Evolutionary conservation across 805 yeast species (phyloP), one percentile per base, ranked within the genome.

Genomic region (Wickerhamiella parazyma): DNA sequence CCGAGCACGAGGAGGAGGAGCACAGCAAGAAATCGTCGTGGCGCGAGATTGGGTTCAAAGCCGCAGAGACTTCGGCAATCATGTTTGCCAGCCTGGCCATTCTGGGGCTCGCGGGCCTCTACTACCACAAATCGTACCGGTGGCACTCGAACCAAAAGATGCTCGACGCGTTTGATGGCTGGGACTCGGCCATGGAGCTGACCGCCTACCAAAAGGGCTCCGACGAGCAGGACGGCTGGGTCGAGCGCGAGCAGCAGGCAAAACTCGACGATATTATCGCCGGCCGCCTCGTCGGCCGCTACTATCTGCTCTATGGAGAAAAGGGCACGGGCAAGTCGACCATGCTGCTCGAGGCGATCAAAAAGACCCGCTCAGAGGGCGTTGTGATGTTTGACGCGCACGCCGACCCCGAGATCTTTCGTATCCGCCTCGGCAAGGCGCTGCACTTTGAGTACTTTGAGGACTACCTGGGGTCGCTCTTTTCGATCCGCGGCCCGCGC

Each of bases 291-390:
- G 61, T 60, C 5, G 93, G 94, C 0, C 59, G 89, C 14, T 83
- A 82, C 60, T 78, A 74, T 54, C 62, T 83, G 38, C 55, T 83
- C 9, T 71, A 83, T 33, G 94, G 94, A 24, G 94, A 82, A 57
- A 82, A 83, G 56, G 94, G 94, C 1, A 82, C 91, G 0, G 94
- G 94, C 2, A 82, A 82, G 56, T 77, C 86, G 0, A 77, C 89
- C 0, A 69, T 84, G 65, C 67, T 83, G 12, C 60, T 80, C 52
- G 85, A 82, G 50, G 71, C 85, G 2, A 73, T 83, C 67, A 70
- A 75, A 46, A 72, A 76, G 50, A 74, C 73, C 2, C 63, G 69
- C 31, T 84, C 87, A 0, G 59, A 62, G 41, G 73, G 78, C 52
- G 82, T 84, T 40, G 73, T 84, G 0, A 68, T 78, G 39, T 64